phyloP scores from a whole-genome alignment of 2,329 filamentous ascomycete genomes.

The Orbilia javanica region DNA sequence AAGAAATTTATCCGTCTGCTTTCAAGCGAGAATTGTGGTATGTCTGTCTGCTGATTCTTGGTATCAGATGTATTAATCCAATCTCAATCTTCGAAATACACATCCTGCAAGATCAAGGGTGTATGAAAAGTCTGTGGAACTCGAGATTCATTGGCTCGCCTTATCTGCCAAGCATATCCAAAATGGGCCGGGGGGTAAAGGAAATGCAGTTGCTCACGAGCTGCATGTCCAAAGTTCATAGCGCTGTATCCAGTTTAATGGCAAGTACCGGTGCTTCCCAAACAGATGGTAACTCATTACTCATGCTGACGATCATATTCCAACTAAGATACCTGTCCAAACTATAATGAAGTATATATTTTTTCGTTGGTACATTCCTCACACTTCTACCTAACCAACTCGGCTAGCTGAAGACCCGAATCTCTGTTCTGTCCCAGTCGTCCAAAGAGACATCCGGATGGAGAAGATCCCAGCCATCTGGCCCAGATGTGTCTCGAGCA shows the following conservation, averaged over 20 bases:
- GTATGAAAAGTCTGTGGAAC: slow-evolving; percentile 28
- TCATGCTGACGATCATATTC: neutral
- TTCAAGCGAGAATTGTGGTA: slow-evolving; percentile 20
- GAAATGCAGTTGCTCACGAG: slow-evolving; percentile 7
- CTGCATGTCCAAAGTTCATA: slow-evolving; percentile 18
- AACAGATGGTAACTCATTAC: slow-evolving; percentile 4
- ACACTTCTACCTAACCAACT: slow-evolving; percentile 14
- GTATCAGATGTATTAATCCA: slow-evolving; percentile 18
- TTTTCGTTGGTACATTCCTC: slow-evolving; percentile 7
- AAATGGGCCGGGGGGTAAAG: slow-evolving; percentile 5
- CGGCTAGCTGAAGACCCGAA: slow-evolving; percentile 30
- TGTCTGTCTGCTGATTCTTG: slow-evolving; percentile 13
- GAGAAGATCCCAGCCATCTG: slow-evolving; percentile 7
- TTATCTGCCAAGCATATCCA: slow-evolving; percentile 32
- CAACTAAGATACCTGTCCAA: neutral
- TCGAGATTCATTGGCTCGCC: slow-evolving; percentile 27
- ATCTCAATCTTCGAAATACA: slow-evolving; percentile 22
- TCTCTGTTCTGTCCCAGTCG: slow-evolving; percentile 15
- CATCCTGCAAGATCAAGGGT: slow-evolving; percentile 25
- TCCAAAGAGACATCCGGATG: slow-evolving; percentile 10
- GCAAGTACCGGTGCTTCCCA: slow-evolving; percentile 36
- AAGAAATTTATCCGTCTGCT: slow-evolving; percentile 37
- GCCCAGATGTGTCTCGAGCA: slow-evolving; percentile 4
- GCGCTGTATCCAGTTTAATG: slow-evolving; percentile 16
- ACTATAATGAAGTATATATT: neutral